These are phyloP conservation scores for Taiozyma sp. DNA, from an alignment of 1,139 yeast species.

Conservation along the genomic window DNA sequence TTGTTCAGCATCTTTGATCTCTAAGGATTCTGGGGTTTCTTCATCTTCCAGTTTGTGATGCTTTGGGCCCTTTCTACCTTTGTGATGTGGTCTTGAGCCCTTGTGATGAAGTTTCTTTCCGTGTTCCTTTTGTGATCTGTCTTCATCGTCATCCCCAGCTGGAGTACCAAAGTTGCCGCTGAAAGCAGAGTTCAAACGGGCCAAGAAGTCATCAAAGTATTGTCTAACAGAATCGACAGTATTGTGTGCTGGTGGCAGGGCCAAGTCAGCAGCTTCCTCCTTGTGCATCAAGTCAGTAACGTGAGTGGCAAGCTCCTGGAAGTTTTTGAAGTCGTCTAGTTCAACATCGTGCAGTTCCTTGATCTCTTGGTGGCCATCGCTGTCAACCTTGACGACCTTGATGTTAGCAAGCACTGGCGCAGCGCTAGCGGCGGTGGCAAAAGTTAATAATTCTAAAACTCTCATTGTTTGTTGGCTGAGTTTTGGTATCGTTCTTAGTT, in stretches of 20 bases:
- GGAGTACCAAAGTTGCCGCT: not conserved
- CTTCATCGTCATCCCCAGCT: not conserved
- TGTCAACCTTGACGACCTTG: conserved; percentile 6
- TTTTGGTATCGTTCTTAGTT: not conserved
- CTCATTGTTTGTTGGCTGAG: conserved; percentile 17
- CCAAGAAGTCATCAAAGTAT: not conserved
- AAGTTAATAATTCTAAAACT: conserved; percentile 12
- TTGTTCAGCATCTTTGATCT: not conserved
- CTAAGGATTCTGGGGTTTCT: too few relatives aligned
- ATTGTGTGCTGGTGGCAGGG: not conserved
- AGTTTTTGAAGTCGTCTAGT: conserved; percentile 4
- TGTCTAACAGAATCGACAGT: not conserved
- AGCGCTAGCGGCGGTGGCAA: conserved; percentile 17
- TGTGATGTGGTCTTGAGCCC: not conserved
- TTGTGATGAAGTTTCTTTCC: not conserved
- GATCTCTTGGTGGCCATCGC: conserved; percentile 5
- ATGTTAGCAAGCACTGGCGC: conserved; percentile 11
- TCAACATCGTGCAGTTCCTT: conserved; percentile 4
- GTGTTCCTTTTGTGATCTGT: not conserved
- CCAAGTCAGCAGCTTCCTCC: not conserved
- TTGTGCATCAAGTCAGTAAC: not conserved
- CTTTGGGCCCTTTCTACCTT: too few relatives aligned
- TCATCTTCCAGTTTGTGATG: too few relatives aligned
- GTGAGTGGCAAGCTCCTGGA: conserved; percentile 3
- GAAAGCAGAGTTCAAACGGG: not conserved